Conservation (phyloP, 2,329 filamentous ascomycete genomes). For the Coniella lustricola region DNA sequence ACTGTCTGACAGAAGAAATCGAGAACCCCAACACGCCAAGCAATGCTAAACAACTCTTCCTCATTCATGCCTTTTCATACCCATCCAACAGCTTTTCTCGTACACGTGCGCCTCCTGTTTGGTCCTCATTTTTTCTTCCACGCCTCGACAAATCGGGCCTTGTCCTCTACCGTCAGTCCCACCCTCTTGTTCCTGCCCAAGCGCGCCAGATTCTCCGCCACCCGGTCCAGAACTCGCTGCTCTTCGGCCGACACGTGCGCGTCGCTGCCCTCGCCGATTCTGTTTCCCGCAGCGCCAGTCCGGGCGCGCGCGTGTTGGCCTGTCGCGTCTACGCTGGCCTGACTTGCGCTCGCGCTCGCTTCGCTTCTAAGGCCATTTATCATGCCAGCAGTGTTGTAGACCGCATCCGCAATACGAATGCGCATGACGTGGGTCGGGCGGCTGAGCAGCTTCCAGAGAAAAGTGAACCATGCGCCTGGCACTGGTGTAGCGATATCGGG, state of each 20-base stretch:
- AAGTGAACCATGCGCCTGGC: conserved; percentile 62
- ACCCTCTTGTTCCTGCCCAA: conserved; percentile 85
- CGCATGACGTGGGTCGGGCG: conserved; percentile 83
- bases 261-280: conserved; percentile 6
- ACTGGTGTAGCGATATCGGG: conserved; percentile 87
- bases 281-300: conserved; percentile 24
- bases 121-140: conserved; percentile 37
- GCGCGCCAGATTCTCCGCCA: conserved; percentile 81
- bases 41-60: neutral
- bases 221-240: conserved; percentile 63
- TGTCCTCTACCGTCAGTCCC: conserved; percentile 74
- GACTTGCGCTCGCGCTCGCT: conserved; percentile 16
- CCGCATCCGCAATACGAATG: conserved; percentile 77
- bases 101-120: no score
- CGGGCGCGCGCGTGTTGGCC: conserved; percentile 14
- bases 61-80: conserved; percentile 16
- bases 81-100: no score
- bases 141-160: conserved; percentile 70
- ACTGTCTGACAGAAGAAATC: conserved; percentile 2
- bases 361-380: conserved; percentile 27
- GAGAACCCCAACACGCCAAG: conserved; percentile 13
- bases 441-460: conserved; percentile 81
- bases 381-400: conserved; percentile 44
- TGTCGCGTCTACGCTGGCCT: no score
- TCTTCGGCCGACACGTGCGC: conserved; percentile 45